These are phyloP conservation scores for Puccinia triticina DNA, from an alignment of 1,284 basidiomycete species.

Conservation along the genomic window DNA sequence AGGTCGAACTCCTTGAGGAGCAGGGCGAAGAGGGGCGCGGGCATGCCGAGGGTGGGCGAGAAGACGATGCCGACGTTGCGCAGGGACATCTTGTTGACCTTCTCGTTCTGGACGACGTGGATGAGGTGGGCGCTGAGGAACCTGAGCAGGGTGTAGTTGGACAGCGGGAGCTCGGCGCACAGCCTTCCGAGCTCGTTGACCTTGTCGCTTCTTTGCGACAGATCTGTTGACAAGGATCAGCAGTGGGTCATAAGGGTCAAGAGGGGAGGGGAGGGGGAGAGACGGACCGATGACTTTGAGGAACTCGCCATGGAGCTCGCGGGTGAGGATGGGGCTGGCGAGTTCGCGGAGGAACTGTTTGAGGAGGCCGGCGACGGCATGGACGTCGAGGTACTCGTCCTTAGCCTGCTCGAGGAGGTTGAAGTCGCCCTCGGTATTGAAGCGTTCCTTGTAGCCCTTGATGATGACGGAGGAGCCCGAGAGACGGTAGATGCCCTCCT, in stretches of 20 bases:
- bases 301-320: constrained; percentile 83
- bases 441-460: constrained; percentile 87
- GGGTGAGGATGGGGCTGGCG: constrained; percentile 85
- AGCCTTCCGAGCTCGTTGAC: constrained; percentile 82
- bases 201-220: constrained; percentile 83
- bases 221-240: background rate
- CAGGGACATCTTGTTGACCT: constrained; percentile 97
- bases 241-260: constrained; percentile 20
- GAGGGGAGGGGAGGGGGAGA: background rate
- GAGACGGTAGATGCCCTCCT: constrained; percentile 96
- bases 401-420: constrained; percentile 71
- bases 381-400: constrained; percentile 90
- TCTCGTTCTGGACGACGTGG: constrained; percentile 85
- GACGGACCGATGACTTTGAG: constrained; percentile 83
- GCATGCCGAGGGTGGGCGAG: constrained; percentile 89
- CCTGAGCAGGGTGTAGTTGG: constrained; percentile 90
- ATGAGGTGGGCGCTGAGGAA: constrained; percentile 94
- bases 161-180: constrained; percentile 81
- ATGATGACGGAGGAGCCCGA: constrained; percentile 91
- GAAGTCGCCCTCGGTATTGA: constrained; percentile 90
- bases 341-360: constrained; percentile 88
- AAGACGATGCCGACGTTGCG: constrained; percentile 98
- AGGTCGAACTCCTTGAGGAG: constrained; percentile 39
- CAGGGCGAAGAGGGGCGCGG: constrained; percentile 65
- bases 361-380: constrained; percentile 87